Percentiles rank a stretch among this genome's conserved stretches.
phyloP scores from a whole-genome alignment of 148 eudicot genomes.

The Nepenthes gracilis region DNA sequence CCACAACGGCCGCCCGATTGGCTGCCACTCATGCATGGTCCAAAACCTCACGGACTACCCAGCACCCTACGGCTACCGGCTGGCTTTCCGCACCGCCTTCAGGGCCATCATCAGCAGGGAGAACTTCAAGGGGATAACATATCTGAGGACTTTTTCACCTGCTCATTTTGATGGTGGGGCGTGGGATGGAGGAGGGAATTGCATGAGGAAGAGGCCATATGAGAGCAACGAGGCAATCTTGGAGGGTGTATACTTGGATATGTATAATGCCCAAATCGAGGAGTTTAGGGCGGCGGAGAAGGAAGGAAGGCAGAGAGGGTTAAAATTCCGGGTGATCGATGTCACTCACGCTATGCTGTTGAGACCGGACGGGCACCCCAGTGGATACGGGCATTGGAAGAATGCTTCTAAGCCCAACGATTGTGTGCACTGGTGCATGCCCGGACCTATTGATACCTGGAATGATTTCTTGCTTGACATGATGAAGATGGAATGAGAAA shows the following conservation, averaged over 20 bases:
- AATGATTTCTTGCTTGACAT: conserved; percentile 11
- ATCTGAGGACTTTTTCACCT: conserved; percentile 49
- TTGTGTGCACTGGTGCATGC: background rate
- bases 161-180: conserved; percentile 50
- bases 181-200: conserved; percentile 58
- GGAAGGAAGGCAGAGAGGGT: conserved; percentile 22
- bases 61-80: background rate
- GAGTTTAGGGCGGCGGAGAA: conserved; percentile 35
- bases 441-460: conserved; percentile 1
- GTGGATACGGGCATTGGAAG: background rate
- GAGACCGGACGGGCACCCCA: conserved; percentile 9
- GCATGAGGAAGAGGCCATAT: conserved; percentile 12
- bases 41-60: conserved; percentile 32
- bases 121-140: conserved; percentile 15
- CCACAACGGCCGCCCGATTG: conserved; percentile 28
- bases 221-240: conserved; percentile 18
- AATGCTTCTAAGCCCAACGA: background rate
- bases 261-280: conserved; percentile 40
- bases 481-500: conserved; percentile 3
- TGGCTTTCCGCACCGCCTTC: no score
- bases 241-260: conserved; percentile 29
- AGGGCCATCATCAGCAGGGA: no score
- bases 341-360: conserved; percentile 17
- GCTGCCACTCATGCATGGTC: conserved; percentile 44
- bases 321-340: conserved; percentile 32